These are phyloP conservation scores for Lepraria neglecta DNA, from an alignment of 495 filamentous ascomycete species.

Conservation along the genomic window DNA sequence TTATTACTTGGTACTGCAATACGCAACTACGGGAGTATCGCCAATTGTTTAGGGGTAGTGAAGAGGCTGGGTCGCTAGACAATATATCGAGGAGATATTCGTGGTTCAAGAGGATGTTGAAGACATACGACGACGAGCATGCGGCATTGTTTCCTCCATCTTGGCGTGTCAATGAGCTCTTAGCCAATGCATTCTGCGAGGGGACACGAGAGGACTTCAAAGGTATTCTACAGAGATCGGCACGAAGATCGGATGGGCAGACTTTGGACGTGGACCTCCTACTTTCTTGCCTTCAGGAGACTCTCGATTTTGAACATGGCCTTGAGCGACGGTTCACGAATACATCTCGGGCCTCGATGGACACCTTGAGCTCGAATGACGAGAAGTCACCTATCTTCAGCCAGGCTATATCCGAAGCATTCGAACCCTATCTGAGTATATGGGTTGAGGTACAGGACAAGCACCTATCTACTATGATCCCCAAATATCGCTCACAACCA, in stretches of 20 bases:
- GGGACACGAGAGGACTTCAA: conserved; percentile 94
- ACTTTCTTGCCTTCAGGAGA: conserved; percentile 90
- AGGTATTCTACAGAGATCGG: conserved; percentile 79
- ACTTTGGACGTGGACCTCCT: conserved; percentile 87
- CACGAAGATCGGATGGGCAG: conserved; percentile 68
- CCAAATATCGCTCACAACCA: conserved; percentile 81
- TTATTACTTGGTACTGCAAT: conserved; percentile 97
- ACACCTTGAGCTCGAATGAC: conserved; percentile 77
- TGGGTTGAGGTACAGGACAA: conserved; percentile 97
- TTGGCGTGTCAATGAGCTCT: conserved; percentile 85
- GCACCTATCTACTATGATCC: conserved; percentile 77
- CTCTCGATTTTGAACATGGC: conserved; percentile 91
- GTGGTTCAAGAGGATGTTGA: conserved; percentile 93
- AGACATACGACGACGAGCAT: conserved; percentile 94
- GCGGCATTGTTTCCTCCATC: conserved; percentile 75
- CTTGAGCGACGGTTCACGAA: conserved; percentile 77
- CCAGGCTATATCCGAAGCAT: conserved; percentile 91
- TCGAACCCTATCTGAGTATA: conserved; percentile 91
- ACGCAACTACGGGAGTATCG: conserved; percentile 93
- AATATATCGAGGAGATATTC: conserved; percentile 93
- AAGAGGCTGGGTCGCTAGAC: conserved; percentile 93
- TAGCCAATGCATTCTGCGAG: conserved; percentile 92
- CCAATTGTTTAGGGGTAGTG: conserved; percentile 89
- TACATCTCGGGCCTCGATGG: conserved; percentile 78
- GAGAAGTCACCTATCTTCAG: conserved; percentile 75